Evolutionary conservation across 495 filamentous ascomycete species (phyloP).

Genomic region (Oidiodendron maius): DNA sequence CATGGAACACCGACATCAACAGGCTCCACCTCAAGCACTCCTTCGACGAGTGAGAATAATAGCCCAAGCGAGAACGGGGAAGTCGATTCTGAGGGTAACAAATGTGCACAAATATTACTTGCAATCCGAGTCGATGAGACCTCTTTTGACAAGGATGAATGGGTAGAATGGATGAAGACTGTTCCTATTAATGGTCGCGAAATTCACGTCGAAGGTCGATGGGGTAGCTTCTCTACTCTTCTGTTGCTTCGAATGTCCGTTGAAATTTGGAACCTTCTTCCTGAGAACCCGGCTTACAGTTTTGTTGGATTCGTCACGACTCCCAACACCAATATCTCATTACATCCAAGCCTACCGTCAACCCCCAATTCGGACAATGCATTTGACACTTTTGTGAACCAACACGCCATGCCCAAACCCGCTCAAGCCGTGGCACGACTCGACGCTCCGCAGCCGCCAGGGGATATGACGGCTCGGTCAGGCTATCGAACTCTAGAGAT

Average conservation of each 20-base stretch:
- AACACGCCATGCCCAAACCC: slow-evolving; percentile 25
- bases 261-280: slow-evolving; percentile 2
- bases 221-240: slow-evolving; percentile 4
- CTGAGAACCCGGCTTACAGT: slow-evolving; percentile 1
- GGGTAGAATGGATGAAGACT: slow-evolving; percentile 2
- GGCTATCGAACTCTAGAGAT: too few species aligned
- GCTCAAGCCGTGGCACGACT: not conserved
- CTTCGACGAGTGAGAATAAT: not conserved
- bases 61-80: too few species aligned
- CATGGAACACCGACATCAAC: not conserved
- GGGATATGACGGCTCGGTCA: not conserved
- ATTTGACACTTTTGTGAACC: too few species aligned
- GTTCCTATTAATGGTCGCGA: not conserved
- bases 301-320: slow-evolving; percentile 6
- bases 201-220: slow-evolving; percentile 3
- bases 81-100: not conserved
- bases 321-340: not conserved
- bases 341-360: not conserved
- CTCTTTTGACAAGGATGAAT: not conserved
- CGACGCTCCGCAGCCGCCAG: not conserved
- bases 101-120: slow-evolving; percentile 1
- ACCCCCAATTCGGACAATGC: not conserved
- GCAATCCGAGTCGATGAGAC: not conserved
- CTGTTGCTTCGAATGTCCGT: slow-evolving; percentile 4
- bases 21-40: not conserved